phyloP scores from a whole-genome alignment of 208 protist genomes.

The Leishmania major region DNA sequence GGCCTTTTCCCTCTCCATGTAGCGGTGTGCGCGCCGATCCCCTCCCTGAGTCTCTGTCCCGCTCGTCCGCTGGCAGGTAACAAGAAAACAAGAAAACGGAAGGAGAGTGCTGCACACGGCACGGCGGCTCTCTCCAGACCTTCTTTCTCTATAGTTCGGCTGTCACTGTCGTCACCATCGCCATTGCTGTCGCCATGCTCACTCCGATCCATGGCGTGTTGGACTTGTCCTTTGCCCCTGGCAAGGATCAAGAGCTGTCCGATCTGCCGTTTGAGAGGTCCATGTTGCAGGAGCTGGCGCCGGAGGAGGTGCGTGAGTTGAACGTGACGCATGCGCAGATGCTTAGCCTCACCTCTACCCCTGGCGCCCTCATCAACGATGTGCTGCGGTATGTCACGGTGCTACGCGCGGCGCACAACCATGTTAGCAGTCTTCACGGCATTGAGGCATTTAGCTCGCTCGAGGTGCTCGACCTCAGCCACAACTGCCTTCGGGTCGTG shows the following conservation, averaged over 20 bases:
- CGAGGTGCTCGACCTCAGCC: slow-evolving; percentile 75
- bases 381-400: slow-evolving; percentile 56
- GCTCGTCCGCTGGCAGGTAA: not conserved
- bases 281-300: slow-evolving; percentile 1
- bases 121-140: not conserved
- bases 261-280: slow-evolving; percentile 27
- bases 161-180: not conserved
- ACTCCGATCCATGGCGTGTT: slow-evolving; percentile 13
- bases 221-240: slow-evolving; percentile 32
- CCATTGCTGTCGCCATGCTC: not conserved
- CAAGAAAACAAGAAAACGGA: not conserved
- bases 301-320: slow-evolving; percentile 30
- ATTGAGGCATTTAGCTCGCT: slow-evolving; percentile 66
- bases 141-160: not conserved
- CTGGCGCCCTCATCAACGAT: slow-evolving; percentile 28
- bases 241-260: slow-evolving; percentile 28
- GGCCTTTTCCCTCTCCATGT: not conserved
- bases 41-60: not conserved
- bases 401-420: slow-evolving; percentile 72
- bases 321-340: slow-evolving; percentile 36
- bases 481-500: slow-evolving; percentile 71
- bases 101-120: not conserved
- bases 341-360: slow-evolving; percentile 32
- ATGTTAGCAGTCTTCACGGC: slow-evolving; percentile 55
- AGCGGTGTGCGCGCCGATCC: not conserved